Evolutionary conservation across 169 alveolate genomes (phyloP).

Genomic region (Cystoisospora suis): DNA sequence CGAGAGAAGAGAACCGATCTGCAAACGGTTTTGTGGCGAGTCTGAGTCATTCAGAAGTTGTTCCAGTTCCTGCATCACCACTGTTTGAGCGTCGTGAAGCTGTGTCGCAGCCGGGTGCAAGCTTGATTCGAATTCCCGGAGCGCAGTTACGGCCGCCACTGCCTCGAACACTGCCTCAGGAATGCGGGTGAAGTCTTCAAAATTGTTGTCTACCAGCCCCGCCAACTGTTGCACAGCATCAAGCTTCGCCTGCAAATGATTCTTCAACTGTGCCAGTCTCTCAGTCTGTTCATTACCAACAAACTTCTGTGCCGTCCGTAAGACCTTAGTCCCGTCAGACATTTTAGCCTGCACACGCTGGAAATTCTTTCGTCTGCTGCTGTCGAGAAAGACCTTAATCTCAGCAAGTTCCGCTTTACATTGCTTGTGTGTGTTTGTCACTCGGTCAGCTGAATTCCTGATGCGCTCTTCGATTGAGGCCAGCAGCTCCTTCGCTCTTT

Average conservation of each 20-base stretch:
- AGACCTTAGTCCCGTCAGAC: not conserved
- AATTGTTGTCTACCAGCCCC: not conserved
- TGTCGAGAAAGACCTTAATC: not conserved
- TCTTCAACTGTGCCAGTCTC: not conserved
- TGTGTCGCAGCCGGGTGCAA: not conserved
- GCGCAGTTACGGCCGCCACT: not conserved
- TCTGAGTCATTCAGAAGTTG: not conserved
- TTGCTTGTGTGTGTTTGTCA: not conserved
- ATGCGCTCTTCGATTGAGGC: not conserved
- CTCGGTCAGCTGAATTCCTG: not conserved
- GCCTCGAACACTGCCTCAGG: not conserved
- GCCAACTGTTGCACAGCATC: not conserved
- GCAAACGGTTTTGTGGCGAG: slow-evolving; percentile 1
- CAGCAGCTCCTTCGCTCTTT: not conserved
- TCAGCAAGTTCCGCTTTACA: not conserved
- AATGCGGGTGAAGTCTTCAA: slow-evolving; percentile 9
- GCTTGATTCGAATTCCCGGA: not conserved
- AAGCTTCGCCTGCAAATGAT: not conserved
- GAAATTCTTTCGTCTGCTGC: not conserved
- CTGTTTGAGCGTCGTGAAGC: not conserved
- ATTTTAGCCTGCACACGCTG: not conserved
- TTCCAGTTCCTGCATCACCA: not conserved
- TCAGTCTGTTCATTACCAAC: not conserved
- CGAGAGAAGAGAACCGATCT: not conserved
- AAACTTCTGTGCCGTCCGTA: not conserved